Evolutionary conservation across 495 filamentous ascomycete genomes (phyloP).

Genomic region (Lasiosphaeria miniovina): DNA sequence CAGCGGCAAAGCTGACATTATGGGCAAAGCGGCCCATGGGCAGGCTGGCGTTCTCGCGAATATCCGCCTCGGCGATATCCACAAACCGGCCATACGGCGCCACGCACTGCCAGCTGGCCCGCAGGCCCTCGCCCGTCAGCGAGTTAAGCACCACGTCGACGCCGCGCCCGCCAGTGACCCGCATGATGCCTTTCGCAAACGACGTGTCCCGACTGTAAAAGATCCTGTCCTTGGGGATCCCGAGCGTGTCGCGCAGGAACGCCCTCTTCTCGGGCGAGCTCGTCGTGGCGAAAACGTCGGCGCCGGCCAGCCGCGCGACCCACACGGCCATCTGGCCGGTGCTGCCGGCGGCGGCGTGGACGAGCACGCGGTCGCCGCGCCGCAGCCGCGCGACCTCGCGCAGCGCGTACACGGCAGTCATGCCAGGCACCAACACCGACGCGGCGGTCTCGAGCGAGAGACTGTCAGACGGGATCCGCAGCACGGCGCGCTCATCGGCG

Average conservation of each 20-base stretch:
- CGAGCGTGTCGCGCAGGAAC: conserved; percentile 38
- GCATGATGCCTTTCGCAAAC: conserved; percentile 40
- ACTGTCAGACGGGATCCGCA: conserved; percentile 26
- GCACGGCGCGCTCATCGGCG: conserved; percentile 25
- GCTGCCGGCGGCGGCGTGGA: conserved; percentile 52
- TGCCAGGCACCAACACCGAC: conserved; percentile 35
- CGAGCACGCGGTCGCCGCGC: conserved; percentile 52
- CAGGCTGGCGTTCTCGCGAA: conserved; percentile 25
- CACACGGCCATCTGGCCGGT: conserved; percentile 51
- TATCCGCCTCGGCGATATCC: conserved; percentile 47
- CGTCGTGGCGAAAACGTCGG: conserved; percentile 51
- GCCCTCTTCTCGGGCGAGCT: conserved; percentile 39
- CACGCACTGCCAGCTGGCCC: conserved; percentile 44
- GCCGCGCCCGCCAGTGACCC: conserved; percentile 41
- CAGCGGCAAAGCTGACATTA: conserved; percentile 29
- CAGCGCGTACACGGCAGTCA: conserved; percentile 51
- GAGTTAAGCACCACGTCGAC: conserved; percentile 56
- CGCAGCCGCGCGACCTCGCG: conserved; percentile 33
- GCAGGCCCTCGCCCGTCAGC: conserved; percentile 49
- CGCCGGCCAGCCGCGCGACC: conserved; percentile 43
- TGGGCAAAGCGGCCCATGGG: conserved; percentile 33
- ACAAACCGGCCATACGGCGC: conserved; percentile 49
- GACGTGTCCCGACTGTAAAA: conserved; percentile 38
- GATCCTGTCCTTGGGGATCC: conserved; percentile 46
- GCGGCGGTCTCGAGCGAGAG: conserved; percentile 22